A percentile compares a stretch with the other conserved stretches of the same genome.
Conservation (phyloP, 2,329 filamentous ascomycete genomes). For the Calonectria ilicicola region DNA sequence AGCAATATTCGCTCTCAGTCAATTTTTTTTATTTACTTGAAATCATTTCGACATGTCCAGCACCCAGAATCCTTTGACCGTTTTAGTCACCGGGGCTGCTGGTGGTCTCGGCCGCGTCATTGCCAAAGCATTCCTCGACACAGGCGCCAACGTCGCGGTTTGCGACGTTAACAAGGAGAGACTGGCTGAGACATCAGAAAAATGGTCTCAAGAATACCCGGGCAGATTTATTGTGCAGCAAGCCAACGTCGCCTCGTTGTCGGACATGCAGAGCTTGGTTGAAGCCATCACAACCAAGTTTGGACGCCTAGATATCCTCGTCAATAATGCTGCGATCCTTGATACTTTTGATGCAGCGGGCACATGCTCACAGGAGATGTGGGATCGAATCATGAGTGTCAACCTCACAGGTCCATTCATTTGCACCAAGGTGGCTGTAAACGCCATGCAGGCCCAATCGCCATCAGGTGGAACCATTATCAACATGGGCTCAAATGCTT, state of each 20-base stretch:
- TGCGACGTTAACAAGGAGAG: background rate
- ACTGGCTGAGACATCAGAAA: background rate
- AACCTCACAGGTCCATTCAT: background rate
- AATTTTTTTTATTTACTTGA: too few relatives aligned
- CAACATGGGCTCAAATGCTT: conserved; percentile 62
- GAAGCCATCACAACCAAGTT: background rate
- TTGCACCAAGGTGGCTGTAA: conserved; percentile 60
- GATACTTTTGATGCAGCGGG: background rate
- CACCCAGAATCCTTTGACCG: background rate
- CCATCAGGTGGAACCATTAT: conserved; percentile 58
- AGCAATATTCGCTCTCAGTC: too few relatives aligned
- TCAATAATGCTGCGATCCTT: background rate
- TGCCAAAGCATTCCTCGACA: background rate
- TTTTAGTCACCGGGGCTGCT: background rate
- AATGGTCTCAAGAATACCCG: background rate
- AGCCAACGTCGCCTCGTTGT: background rate
- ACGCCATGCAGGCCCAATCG: conserved; percentile 32
- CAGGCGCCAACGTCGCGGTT: background rate
- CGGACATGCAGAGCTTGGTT: background rate
- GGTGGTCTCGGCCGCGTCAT: background rate
- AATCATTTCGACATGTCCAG: background rate
- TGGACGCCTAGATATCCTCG: background rate
- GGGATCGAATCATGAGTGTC: background rate
- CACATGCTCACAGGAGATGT: background rate
- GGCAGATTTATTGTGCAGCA: background rate